These are phyloP conservation scores for Petrea volubilis DNA, from an alignment of 257 asterid species.

Conservation along the genomic window DNA sequence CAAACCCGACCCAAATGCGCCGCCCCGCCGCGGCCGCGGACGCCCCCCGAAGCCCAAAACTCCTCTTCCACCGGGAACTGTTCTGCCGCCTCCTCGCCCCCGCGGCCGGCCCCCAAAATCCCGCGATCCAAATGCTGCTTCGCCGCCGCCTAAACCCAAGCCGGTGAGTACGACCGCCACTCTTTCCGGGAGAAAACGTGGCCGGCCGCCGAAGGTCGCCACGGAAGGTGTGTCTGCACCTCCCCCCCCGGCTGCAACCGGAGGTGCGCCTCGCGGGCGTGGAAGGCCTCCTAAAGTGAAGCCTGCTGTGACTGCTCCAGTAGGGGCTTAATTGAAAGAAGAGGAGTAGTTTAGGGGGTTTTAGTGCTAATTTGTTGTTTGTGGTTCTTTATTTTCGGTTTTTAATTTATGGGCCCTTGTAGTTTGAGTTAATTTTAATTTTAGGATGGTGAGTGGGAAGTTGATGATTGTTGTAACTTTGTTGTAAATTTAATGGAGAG, in stretches of 20 bases:
- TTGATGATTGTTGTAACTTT: conserved; percentile 38
- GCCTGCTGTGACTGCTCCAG: conserved; percentile 51
- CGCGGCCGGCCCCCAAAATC: conserved; percentile 81
- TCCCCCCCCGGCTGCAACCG: conserved; percentile 17
- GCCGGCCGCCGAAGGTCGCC: conserved; percentile 67
- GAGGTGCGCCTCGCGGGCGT: conserved; percentile 54
- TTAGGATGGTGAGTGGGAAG: conserved; percentile 26
- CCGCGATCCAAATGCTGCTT: conserved; percentile 42
- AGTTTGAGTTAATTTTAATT: conserved; percentile 40
- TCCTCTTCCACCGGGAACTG: conserved; percentile 34
- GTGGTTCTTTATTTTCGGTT: neutral
- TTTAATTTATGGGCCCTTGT: conserved; percentile 32
- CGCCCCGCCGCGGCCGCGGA: conserved; percentile 90
- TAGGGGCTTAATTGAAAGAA: conserved; percentile 59
- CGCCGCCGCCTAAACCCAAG: conserved; percentile 41
- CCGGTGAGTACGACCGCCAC: neutral
- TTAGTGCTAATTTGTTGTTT: conserved; percentile 38
- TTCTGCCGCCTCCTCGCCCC: conserved; percentile 52
- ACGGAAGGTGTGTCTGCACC: neutral
- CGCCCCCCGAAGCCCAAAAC: conserved; percentile 86
- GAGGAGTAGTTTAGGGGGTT: conserved; percentile 31
- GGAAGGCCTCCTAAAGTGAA: conserved; percentile 91
- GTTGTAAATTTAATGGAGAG: conserved; percentile 45
- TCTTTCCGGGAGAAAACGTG: conserved; percentile 64
- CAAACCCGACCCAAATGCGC: conserved; percentile 61